Conservation (phyloP, 257 asterid species). For the Anisodus acutangulus region DNA sequence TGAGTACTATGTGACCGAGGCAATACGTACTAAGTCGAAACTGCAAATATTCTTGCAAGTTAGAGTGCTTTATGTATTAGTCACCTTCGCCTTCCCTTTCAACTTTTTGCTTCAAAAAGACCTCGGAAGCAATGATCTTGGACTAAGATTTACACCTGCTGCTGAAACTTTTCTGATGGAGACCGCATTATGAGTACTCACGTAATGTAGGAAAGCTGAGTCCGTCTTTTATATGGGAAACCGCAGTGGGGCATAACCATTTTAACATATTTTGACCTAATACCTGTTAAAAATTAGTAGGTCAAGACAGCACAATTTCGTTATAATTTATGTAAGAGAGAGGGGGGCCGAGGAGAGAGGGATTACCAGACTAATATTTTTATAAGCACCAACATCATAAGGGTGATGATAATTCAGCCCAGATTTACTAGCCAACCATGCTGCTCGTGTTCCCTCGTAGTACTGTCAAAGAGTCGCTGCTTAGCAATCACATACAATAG, state of each 20-base stretch:
- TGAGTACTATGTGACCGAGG: not conserved
- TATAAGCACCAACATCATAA: constrained; percentile 73
- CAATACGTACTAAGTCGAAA: not conserved
- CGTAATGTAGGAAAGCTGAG: constrained; percentile 71
- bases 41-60: not conserved
- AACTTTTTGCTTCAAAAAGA: not conserved
- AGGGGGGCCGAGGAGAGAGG: not conserved
- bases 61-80: not conserved
- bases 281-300: constrained; percentile 47
- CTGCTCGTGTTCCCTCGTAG: constrained; percentile 75
- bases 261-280: constrained; percentile 81
- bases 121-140: not conserved
- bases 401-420: constrained; percentile 79
- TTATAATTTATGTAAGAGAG: not conserved
- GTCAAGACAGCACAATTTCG: not conserved
- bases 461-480: constrained; percentile 46
- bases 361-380: constrained; percentile 64
- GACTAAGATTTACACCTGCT: constrained; percentile 10
- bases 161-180: not conserved
- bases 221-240: constrained; percentile 81
- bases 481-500: not conserved
- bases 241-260: constrained; percentile 84
- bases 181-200: not conserved
- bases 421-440: constrained; percentile 93
- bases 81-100: not conserved